Evolutionary conservation across 2,329 filamentous ascomycete species (phyloP), one percentile per base, ranked within the genome.

Genomic region (Apiospora saccharicola): DNA sequence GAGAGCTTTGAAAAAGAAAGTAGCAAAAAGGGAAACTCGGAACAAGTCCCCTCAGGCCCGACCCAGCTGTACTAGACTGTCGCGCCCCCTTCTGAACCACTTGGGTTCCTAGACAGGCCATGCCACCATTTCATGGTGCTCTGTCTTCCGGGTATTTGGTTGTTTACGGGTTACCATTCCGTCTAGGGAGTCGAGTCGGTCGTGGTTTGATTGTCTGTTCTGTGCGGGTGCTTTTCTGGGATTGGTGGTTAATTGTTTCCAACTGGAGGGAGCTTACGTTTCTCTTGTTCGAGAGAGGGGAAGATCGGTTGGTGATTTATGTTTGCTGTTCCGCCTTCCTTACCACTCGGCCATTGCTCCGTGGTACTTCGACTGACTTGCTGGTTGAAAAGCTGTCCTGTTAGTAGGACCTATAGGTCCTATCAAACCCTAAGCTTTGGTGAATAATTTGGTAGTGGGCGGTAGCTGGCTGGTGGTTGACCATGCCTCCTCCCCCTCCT

Each of bases 91-190:
- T 64, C 57, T 61, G 30, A 14, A 61, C 53, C 30, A 34, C 30
- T 37, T 22, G 53, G 53, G 22, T 61, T 37, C 22, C 8, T 64
- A 64, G 57, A 64, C 57, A 64, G 57, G 57, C 30, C 57, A 64
- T 64, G 57, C 34, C 57, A 64, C 57, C 57, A 61, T 37, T 41
- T 41, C 57, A 64, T 64, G 57, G 57, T 64, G 8, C 34, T 64
- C 57, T 64, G 57, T 64, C 57, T 64, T 64, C 57, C 57, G 30
- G 57, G 57, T 64, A 64, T 64, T 64, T 64, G 2, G 57, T 64
- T 64, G 10, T 64, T 64, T 64, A 64, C 57, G 57, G 57, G 19
- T 64, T 64, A 64, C 57, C 57, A 64, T 64, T 64, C 57, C 57
- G 57, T 64, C 57, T 64, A 64, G 57, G 30, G 16, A 41, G 34